Evolutionary conservation across 257 asterid species (phyloP).

Genomic region (Marsdenia floribunda): DNA sequence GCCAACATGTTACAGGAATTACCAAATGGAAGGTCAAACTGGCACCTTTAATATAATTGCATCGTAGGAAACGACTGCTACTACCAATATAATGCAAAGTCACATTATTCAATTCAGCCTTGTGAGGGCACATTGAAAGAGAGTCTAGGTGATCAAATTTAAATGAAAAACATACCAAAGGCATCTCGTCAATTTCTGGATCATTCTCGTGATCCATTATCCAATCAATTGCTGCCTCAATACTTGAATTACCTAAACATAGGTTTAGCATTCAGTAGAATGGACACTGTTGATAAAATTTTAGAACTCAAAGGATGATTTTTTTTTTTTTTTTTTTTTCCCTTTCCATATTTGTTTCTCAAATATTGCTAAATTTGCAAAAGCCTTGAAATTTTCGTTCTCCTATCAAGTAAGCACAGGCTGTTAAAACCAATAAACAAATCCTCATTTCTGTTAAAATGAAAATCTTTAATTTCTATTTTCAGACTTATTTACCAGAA

Average conservation of each 20-base stretch:
- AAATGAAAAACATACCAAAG: slow-evolving; percentile 32
- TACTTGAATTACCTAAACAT: slow-evolving; percentile 55
- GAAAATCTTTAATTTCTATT: background rate
- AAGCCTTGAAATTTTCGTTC: background rate
- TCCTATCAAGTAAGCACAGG: background rate
- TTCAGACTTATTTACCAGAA: slow-evolving; percentile 39
- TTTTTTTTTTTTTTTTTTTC: background rate
- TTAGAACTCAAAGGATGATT: background rate
- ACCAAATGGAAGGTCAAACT: background rate
- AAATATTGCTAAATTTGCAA: background rate
- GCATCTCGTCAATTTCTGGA: slow-evolving; percentile 31
- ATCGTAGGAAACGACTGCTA: too few relatives aligned
- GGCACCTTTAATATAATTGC: too few relatives aligned
- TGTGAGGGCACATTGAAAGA: too few relatives aligned
- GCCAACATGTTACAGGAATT: background rate
- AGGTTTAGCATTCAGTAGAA: background rate
- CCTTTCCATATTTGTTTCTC: background rate
- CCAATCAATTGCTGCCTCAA: slow-evolving; percentile 74
- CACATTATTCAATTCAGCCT: too few relatives aligned
- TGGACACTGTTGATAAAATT: background rate
- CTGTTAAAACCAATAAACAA: background rate
- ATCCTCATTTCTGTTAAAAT: background rate
- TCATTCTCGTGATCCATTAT: slow-evolving; percentile 51
- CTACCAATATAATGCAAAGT: too few relatives aligned
- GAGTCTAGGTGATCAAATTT: too few relatives aligned